Percentiles rank a stretch among this genome's conserved stretches.
phyloP scores from a whole-genome alignment of 352 stramenopile species.

The Phytophthora vignae region DNA sequence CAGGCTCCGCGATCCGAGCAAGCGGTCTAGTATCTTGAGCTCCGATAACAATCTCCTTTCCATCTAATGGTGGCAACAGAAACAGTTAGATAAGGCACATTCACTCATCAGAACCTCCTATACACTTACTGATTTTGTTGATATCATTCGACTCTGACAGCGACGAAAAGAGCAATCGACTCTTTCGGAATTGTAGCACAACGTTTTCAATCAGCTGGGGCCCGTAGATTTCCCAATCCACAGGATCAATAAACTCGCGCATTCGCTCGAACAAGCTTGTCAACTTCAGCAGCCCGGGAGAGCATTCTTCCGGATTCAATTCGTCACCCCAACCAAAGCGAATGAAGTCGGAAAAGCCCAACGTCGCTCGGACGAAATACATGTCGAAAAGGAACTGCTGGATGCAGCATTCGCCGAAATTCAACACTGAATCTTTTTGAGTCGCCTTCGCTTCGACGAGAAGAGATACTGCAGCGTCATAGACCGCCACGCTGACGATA shows the following conservation, averaged over 20 bases:
- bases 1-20: conserved; percentile 75
- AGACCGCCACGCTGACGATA: conserved; percentile 75
- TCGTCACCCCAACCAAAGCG: conserved; percentile 91
- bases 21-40: conserved; percentile 75
- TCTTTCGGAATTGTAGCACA: conserved; percentile 87
- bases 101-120: not conserved
- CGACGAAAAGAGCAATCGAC: conserved; percentile 86
- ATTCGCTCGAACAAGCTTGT: conserved; percentile 80
- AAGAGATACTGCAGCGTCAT: conserved; percentile 68
- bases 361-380: conserved; percentile 88
- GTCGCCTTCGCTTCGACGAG: conserved; percentile 61
- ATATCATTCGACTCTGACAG: conserved; percentile 85
- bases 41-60: conserved; percentile 73
- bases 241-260: conserved; percentile 85
- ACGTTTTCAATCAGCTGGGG: conserved; percentile 88
- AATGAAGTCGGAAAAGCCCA: conserved; percentile 88
- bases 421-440: conserved; percentile 62
- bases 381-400: conserved; percentile 91
- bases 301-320: conserved; percentile 63
- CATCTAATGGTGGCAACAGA: conserved; percentile 51
- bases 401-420: conserved; percentile 88
- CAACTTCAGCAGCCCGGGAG: conserved; percentile 59
- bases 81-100: conserved; percentile 25
- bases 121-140: conserved; percentile 77
- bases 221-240: conserved; percentile 91